phyloP scores from a whole-genome alignment of 1,284 basidiomycete species.

The Irpex sp. region DNA sequence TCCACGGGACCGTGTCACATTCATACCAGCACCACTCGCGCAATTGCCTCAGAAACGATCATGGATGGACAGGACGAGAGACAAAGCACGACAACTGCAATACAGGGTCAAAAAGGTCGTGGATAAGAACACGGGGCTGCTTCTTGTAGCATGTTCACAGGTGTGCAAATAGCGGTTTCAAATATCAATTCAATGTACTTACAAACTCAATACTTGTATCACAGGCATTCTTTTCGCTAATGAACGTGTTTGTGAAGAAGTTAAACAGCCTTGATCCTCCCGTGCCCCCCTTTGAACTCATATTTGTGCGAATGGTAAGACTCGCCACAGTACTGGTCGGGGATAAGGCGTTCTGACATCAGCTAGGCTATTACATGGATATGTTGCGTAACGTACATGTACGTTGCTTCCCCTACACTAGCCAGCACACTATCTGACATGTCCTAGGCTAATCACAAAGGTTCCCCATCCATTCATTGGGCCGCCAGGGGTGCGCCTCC shows the following conservation, averaged over 20 bases:
- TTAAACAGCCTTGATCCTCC: constrained; percentile 56
- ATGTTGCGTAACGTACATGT: constrained; percentile 44
- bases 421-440: background rate
- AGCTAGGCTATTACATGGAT: constrained; percentile 40
- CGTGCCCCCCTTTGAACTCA: constrained; percentile 52
- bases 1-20: constrained; percentile 10
- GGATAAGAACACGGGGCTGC: constrained; percentile 53
- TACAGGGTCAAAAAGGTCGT: constrained; percentile 10
- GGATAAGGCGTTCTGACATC: background rate
- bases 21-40: constrained; percentile 11
- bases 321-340: background rate
- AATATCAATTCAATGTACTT: background rate
- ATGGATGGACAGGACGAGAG: background rate
- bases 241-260: constrained; percentile 61
- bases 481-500: constrained; percentile 59
- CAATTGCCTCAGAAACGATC: background rate
- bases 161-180: background rate
- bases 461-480: constrained; percentile 67
- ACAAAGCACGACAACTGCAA: background rate
- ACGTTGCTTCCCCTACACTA: constrained; percentile 10
- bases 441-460: constrained; percentile 41
- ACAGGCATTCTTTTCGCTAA: constrained; percentile 60
- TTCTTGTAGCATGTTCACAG: constrained; percentile 50
- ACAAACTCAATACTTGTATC: background rate
- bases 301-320: constrained; percentile 48